Base-by-base conservation (phyloP, 805 yeast species). In the Cyberlindnera petersonii region DNA sequence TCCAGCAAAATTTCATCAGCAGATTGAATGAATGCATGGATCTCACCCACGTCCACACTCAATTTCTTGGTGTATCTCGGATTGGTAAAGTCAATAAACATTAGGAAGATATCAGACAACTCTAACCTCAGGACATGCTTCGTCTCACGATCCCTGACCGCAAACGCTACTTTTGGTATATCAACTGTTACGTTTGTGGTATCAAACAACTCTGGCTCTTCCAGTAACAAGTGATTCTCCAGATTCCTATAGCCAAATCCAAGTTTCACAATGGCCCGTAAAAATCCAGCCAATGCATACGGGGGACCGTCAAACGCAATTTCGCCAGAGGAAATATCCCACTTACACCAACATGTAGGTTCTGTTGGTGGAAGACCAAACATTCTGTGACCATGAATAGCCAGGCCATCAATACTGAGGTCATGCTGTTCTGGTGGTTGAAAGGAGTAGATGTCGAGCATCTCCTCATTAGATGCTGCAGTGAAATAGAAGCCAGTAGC, bases 361-460 rank as follows among this genome's bases (percentile, higher is more conserved):
- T 86, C 95, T 7, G 70, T 66, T 0, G 97, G 97, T 0, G 96
- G 96, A 3, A 87, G 57, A 0, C 98, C 98, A 65, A 87, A 87
- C 80, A 89, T 79, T 53, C 98, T 70, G 59, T 91, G 96, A 1
- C 96, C 94, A 59, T 86, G 94, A 18, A 86, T 68, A 3, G 71
- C 54, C 10, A 83, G 55, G 1, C 82, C 79, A 52, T 82, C 83
- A 34, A 85, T 68, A 4, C 57, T 48, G 22, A 85, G 49, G 31
- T 77, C 77, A 18, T 38, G 45, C 9, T 27, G 39, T 2, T 39
- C 19, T 6, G 48, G 35, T 14, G 43, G 31, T 7, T 37, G 26
- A 26, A 43, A 49, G 4, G 26, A 24, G 6, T 30, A 39, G 9
- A 46, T 18, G 15, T 50, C 41, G 7, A 60, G 40, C 3, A 55